phyloP scores from a whole-genome alignment of 352 stramenopile species.

The Pilasporangium apinafurcum region DNA sequence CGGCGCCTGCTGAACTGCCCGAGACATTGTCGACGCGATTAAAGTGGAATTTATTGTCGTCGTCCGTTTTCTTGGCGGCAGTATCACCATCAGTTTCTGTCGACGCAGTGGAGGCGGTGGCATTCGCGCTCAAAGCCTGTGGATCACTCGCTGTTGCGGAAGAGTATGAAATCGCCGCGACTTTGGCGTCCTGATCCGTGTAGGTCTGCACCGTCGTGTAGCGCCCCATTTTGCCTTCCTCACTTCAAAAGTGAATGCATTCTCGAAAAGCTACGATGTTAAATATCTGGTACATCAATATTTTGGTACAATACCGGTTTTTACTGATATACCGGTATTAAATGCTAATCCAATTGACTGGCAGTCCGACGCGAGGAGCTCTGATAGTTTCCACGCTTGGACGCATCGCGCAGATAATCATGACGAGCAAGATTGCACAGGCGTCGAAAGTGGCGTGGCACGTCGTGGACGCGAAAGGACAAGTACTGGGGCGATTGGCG shows the following conservation, averaged over 20 bases:
- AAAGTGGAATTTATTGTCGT: constrained; percentile 34
- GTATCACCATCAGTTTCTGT: neutral
- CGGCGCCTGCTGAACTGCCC: constrained; percentile 90
- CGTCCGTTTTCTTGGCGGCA: constrained; percentile 4
- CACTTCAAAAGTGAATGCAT: constrained; percentile 3
- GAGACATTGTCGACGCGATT: constrained; percentile 94
- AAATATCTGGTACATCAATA: neutral
- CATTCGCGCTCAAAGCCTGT: constrained; percentile 4
- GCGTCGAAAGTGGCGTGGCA: constrained; percentile 91
- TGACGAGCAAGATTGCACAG: constrained; percentile 80
- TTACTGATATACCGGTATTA: neutral
- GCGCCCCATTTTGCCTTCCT: constrained; percentile 32
- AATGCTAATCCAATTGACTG: neutral
- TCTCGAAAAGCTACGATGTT: neutral
- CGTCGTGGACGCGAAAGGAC: constrained; percentile 93
- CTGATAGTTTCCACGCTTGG: neutral
- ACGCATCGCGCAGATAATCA: constrained; percentile 14
- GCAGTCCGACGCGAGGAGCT: neutral
- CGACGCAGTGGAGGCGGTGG: neutral
- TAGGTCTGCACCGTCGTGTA: constrained; percentile 86
- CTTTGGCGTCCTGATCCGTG: constrained; percentile 72
- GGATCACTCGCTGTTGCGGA: constrained; percentile 6
- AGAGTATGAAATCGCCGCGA: constrained; percentile 58
- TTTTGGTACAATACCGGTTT: constrained; percentile 1
- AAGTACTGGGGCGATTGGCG: constrained; percentile 95